Evolutionary conservation across 1,284 basidiomycete genomes (phyloP), one percentile per base, ranked within the genome.

Genomic region (Cutaneotrichosporon cavernicola): DNA sequence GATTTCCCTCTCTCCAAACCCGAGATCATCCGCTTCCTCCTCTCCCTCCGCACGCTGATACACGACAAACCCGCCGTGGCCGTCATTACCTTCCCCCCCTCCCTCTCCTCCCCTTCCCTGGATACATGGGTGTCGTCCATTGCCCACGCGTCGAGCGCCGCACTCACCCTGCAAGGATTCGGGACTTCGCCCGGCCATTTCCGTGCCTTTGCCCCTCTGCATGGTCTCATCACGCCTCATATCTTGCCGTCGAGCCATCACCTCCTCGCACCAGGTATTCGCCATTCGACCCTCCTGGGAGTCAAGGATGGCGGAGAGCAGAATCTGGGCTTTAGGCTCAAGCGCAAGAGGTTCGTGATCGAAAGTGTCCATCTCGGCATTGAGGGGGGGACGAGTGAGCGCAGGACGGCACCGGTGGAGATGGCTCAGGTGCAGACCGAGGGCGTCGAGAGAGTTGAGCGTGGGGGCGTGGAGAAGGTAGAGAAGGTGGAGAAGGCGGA

Each of bases 321-420:
- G 80, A 97, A 98, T 73, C 84, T 99, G 18, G 93, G 91, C 7
- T 99, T 98, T 85, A 91, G 90, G 77, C 90, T 93, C 72, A 95
- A 89, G 73, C 84, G 95, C 66, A 93, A 91, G 76, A 82, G 91
- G 46, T 83, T 97, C 57, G 83, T 96, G 26, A 87, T 98, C 69
- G 95, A 98, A 81, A 97, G 93, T 26, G 82, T 97, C 64, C 92
- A 97, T 81, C 84, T 97, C 13, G 96, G 95, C 73, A 85, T 93
- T 5, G 94, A 97, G 76, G 95, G 94, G 11, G 94, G 94, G 6
- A 88, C 92, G 6, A 85, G 88, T 14, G 95, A 97, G 78, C 84
- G 94, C 65, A 83, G 90, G 66, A 94, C 91, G 1, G 74, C 71
- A 58, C 76, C 73, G 2, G 64, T 65, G 8, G 55, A 53, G 51